Percentiles rank a stretch among this genome's conserved stretches.
These are phyloP conservation scores for Aureobasidium sp. DNA, from an alignment of 2,329 filamentous ascomycete species.

Conservation along the genomic window DNA sequence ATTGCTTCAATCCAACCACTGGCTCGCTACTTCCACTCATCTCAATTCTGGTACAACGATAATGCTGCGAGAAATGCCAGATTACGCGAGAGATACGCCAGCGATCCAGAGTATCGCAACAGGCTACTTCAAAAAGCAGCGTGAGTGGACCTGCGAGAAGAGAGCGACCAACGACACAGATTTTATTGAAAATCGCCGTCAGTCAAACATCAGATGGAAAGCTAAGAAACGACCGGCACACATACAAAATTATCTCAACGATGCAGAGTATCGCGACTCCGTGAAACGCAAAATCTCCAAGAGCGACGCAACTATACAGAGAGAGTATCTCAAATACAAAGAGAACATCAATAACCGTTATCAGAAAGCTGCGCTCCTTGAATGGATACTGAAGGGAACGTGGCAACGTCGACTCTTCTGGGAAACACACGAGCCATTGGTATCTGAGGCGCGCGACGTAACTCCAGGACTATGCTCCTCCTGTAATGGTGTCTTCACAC, in stretches of 20 bases:
- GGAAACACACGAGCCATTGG: background rate
- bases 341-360: background rate
- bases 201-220: background rate
- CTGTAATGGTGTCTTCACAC: background rate
- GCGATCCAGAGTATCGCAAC: background rate
- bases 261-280: background rate
- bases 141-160: background rate
- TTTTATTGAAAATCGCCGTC: background rate
- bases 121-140: background rate
- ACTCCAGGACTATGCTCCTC: background rate
- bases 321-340: too few relatives aligned
- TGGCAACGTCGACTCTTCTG: background rate
- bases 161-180: background rate
- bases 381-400: background rate
- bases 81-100: background rate
- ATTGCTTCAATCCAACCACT: background rate
- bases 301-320: background rate
- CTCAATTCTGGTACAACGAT: background rate
- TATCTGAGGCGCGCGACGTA: too few relatives aligned
- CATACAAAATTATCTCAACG: background rate
- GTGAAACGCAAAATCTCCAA: background rate
- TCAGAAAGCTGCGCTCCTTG: background rate
- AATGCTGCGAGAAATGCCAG: background rate
- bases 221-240: background rate
- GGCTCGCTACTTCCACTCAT: background rate